Evolutionary conservation across 2,329 filamentous ascomycete species (phyloP).

Genomic region (Pezizomycotina sp.): DNA sequence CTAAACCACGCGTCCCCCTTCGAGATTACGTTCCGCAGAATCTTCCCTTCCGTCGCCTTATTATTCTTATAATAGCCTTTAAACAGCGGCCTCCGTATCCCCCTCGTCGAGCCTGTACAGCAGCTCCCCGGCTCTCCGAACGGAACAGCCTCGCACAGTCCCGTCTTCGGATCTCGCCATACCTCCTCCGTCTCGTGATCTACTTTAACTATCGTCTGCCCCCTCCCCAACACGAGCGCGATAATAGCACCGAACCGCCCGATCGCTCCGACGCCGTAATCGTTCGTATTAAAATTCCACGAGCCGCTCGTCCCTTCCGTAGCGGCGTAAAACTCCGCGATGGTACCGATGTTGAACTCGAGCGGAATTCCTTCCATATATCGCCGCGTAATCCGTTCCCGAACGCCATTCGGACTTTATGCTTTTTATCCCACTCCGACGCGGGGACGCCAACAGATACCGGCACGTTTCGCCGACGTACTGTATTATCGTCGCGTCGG

Average conservation of each 20-base stretch:
- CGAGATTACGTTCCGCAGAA: constrained; percentile 54
- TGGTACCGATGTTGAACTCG: constrained; percentile 59
- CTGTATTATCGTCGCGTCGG: constrained; percentile 58
- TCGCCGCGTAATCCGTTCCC: constrained; percentile 77
- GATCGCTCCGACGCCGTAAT: constrained; percentile 59
- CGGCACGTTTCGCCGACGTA: constrained; percentile 80
- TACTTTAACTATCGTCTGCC: constrained; percentile 46
- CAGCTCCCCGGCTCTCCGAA: constrained; percentile 57
- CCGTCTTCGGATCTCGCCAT: constrained; percentile 48
- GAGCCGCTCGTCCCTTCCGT: constrained; percentile 54
- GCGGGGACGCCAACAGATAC: constrained; percentile 54
- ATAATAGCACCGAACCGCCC: constrained; percentile 53
- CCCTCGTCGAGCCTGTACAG: constrained; percentile 51
- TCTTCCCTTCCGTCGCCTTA: constrained; percentile 53
- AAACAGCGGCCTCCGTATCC: constrained; percentile 48
- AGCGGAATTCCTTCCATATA: constrained; percentile 69
- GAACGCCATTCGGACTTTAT: constrained; percentile 58
- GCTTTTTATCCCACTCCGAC: constrained; percentile 55
- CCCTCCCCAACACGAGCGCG: constrained; percentile 36
- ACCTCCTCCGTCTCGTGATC: constrained; percentile 56
- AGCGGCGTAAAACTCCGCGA: constrained; percentile 67
- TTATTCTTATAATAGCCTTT: constrained; percentile 69
- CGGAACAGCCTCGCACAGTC: constrained; percentile 45
- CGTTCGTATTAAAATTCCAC: constrained; percentile 59
- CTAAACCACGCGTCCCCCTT: constrained; percentile 72